Evolutionary conservation across 257 asterid species (phyloP).

Genomic region (Solanum chilense): DNA sequence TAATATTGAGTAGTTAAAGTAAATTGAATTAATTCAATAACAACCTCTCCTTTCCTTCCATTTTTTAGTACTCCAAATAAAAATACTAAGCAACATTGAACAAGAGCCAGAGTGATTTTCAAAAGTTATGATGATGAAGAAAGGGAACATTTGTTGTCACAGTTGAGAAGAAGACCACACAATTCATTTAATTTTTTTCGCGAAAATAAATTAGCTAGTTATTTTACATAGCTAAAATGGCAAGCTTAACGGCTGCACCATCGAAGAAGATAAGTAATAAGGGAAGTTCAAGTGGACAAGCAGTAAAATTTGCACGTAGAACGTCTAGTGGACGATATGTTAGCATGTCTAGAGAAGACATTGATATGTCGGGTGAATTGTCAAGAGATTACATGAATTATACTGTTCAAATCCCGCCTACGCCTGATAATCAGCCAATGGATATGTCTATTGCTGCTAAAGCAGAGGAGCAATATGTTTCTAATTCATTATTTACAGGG

Average conservation of each 20-base stretch:
- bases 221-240: constrained; percentile 11
- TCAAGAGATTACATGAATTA: constrained; percentile 59
- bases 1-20: neutral
- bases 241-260: constrained; percentile 36
- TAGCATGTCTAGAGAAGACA: constrained; percentile 60
- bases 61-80: neutral
- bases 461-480: constrained; percentile 84
- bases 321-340: constrained; percentile 81
- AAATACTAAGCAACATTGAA: neutral
- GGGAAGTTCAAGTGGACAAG: constrained; percentile 24
- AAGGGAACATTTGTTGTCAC: neutral
- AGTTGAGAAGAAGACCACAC: neutral
- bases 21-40: neutral
- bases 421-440: constrained; percentile 86
- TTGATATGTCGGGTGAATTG: constrained; percentile 61
- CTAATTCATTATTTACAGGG: constrained; percentile 74
- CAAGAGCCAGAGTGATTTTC: neutral
- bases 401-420: constrained; percentile 81
- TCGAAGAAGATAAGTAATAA: constrained; percentile 38
- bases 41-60: neutral
- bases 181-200: neutral
- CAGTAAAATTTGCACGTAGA: constrained; percentile 70
- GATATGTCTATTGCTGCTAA: constrained; percentile 59
- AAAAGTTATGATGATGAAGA: neutral
- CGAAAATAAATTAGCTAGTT: neutral